A percentile compares a stretch with the other conserved stretches of the same genome.
phyloP scores from a whole-genome alignment of 192 early-diverging fungal species.

The Linnemannia exigua region DNA sequence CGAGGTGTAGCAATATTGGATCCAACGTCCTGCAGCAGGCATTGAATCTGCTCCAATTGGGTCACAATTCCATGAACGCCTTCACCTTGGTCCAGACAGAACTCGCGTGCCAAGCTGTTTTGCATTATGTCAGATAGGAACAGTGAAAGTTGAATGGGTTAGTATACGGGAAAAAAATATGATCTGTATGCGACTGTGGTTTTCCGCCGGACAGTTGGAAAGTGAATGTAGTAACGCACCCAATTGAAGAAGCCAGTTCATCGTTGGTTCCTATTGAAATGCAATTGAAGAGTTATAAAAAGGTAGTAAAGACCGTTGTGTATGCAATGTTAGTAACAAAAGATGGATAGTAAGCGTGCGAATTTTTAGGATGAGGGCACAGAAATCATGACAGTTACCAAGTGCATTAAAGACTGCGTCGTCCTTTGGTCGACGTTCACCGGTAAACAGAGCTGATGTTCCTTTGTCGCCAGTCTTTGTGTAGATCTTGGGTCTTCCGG shows the following conservation, averaged over 20 bases:
- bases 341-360: not conserved
- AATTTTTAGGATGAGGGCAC: not conserved
- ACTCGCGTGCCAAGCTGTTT: constrained; percentile 67
- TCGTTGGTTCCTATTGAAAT: constrained; percentile 77
- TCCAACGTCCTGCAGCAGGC: constrained; percentile 88
- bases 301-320: not conserved
- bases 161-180: not conserved
- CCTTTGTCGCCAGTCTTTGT: constrained; percentile 95
- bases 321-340: not conserved
- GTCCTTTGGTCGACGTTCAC: constrained; percentile 89
- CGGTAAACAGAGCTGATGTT: constrained; percentile 88
- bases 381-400: constrained; percentile 47
- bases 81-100: constrained; percentile 66
- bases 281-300: not conserved
- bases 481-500: constrained; percentile 79
- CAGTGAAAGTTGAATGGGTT: too few relatives aligned
- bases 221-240: constrained; percentile 52
- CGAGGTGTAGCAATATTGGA: constrained; percentile 91
- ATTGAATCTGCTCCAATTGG: constrained; percentile 80
- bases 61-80: constrained; percentile 64
- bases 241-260: constrained; percentile 83
- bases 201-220: not conserved
- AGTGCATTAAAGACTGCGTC: constrained; percentile 92
- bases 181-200: not conserved
- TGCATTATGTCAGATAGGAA: not conserved